Conservation (phyloP, 2,329 filamentous ascomycete species). For the Sarocladiaceae sp. region DNA sequence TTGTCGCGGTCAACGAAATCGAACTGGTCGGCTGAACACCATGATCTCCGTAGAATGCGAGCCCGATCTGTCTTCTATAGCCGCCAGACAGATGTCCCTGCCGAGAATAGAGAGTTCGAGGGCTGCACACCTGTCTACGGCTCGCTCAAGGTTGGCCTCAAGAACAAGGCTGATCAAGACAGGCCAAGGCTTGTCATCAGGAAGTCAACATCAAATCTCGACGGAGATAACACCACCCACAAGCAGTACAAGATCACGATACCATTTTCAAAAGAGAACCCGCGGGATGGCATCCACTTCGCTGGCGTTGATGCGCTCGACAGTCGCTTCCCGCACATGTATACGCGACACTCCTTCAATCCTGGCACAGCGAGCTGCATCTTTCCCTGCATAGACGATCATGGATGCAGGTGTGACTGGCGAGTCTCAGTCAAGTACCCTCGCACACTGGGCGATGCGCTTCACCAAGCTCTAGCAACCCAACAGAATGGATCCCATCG, state of each 20-base stretch:
- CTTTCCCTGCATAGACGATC: conserved; percentile 91
- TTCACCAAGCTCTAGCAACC: conserved; percentile 43
- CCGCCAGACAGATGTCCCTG: conserved; percentile 48
- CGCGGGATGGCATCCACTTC: conserved; percentile 87
- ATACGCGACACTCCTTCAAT: conserved; percentile 76
- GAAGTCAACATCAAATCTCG: conserved; percentile 32
- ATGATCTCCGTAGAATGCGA: conserved; percentile 68
- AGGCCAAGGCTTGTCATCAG: conserved; percentile 40
- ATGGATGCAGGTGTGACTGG: conserved; percentile 77
- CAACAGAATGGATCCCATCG: conserved; percentile 38
- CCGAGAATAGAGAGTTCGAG: conserved; percentile 49
- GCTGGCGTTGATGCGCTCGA: conserved; percentile 80
- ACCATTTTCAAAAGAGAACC: conserved; percentile 70
- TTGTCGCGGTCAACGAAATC: conserved; percentile 57
- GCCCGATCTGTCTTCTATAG: conserved; percentile 51
- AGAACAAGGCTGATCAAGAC: conserved; percentile 33
- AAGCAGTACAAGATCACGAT: conserved; percentile 53
- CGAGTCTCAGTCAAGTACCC: conserved; percentile 84
- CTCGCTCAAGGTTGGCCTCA: conserved; percentile 43
- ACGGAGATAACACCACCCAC: conserved; percentile 32
- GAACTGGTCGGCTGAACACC: conserved; percentile 66
- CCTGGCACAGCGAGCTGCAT: conserved; percentile 78
- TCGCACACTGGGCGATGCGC: conserved; percentile 77
- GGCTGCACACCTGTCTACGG: conserved; percentile 54
- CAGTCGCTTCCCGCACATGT: conserved; percentile 82